A percentile compares a stretch with the other conserved stretches of the same genome.
Evolutionary conservation across 345 rosid genomes (phyloP).

Genomic region (Ailanthus altissimus): DNA sequence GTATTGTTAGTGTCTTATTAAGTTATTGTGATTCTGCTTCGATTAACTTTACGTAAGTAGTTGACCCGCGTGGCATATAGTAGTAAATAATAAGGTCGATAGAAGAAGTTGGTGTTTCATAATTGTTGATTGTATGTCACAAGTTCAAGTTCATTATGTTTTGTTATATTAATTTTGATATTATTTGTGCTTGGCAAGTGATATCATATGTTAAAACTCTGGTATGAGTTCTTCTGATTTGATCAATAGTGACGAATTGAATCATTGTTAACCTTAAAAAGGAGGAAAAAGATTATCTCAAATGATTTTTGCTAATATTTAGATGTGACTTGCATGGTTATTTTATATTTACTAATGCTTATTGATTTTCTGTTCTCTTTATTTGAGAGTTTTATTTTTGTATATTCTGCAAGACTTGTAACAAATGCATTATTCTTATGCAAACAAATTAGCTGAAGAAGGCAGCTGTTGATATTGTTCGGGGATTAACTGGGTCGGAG

Average conservation of each 20-base stretch:
- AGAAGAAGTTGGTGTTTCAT: background rate
- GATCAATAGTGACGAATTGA: no score
- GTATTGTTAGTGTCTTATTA: no score
- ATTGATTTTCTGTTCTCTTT: background rate
- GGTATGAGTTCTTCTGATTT: background rate
- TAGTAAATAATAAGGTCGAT: background rate
- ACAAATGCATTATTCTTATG: background rate
- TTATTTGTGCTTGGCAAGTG: background rate
- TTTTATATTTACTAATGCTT: background rate
- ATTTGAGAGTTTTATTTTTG: background rate
- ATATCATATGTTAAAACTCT: background rate
- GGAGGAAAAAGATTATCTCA: background rate
- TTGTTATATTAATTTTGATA: background rate
- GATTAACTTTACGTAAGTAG: background rate
- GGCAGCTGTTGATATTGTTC: constrained; percentile 80
- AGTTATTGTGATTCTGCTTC: background rate
- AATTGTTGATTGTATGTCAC: background rate
- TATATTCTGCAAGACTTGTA: background rate
- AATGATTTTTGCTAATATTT: background rate
- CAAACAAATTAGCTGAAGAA: constrained; percentile 60
- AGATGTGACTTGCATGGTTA: background rate
- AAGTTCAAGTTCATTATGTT: background rate
- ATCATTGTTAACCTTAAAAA: background rate
- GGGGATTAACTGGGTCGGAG: constrained; percentile 83
- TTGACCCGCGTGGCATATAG: background rate